Evolutionary conservation across 805 yeast species (phyloP), one percentile per base, ranked within the genome.

Genomic region (Candida pini): DNA sequence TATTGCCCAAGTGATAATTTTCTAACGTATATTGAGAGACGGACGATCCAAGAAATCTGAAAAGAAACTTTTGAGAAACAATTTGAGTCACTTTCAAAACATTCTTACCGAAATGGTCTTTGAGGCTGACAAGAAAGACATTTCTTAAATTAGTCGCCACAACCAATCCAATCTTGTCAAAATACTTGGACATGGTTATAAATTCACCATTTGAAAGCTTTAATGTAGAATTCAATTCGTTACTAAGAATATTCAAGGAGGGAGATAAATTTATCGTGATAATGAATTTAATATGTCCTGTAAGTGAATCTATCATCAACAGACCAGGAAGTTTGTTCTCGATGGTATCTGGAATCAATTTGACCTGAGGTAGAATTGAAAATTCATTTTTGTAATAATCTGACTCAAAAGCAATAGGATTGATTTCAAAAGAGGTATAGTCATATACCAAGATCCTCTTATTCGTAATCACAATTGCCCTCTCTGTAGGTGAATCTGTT

Each of bases 211-310:
- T 55, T 1, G 62, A 48, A 5, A 79, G 60, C 27, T 64, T 68
- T 16, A 79, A 47, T 3, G 56, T 47, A 31, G 62, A 60, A 26
- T 51, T 37, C 10, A 51, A 58, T 6, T 31, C 59, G 58, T 58
- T 72, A 24, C 48, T 49, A 6, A 55, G 40, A 5, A 51, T 38
- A 56, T 21, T 83, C 78, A 44, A 74, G 3, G 60, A 55, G 0
- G 87, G 78, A 0, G 87, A 83, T 39, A 73, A 73, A 42, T 75
- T 80, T 9, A 86, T 76, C 35, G 85, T 74, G 49, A 85, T 95
- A 62, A 81, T 82, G 56, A 79, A 88, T 18, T 71, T 69, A 31
- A 83, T 57, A 14, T 56, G 51, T 0, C 96, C 95, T 0, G 75
- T 47, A 14, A 64, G 53, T 1, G 79, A 64, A 49, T 80, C 75